Evolutionary conservation across 306 rosid species (phyloP).

Genomic region (Glycine latifolia): DNA sequence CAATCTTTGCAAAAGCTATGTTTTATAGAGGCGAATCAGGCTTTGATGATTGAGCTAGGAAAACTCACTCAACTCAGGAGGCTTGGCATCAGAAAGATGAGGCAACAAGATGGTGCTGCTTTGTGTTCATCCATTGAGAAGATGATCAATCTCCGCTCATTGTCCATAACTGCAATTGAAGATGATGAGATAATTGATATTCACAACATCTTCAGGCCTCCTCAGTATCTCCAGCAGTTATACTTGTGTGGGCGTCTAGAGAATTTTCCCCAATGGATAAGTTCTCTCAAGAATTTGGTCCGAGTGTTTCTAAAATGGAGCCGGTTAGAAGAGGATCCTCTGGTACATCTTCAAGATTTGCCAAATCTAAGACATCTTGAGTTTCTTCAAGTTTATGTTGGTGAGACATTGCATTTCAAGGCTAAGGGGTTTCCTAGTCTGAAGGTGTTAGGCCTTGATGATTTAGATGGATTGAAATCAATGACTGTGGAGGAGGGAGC

Average conservation of each 20-base stretch:
- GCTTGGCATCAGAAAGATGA: constrained; percentile 56
- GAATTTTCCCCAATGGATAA: constrained; percentile 59
- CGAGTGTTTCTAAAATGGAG: constrained; percentile 57
- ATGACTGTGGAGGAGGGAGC: constrained; percentile 67
- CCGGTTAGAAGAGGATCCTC: constrained; percentile 55
- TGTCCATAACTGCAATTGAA: constrained; percentile 49
- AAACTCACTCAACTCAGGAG: constrained; percentile 58
- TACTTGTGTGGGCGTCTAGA: constrained; percentile 57
- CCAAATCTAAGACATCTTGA: constrained; percentile 62
- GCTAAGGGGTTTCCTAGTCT: constrained; percentile 64
- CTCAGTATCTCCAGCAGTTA: constrained; percentile 53
- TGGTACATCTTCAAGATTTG: constrained; percentile 50
- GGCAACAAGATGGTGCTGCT: constrained; percentile 54
- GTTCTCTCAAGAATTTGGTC: constrained; percentile 40
- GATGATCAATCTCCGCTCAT: constrained; percentile 53
- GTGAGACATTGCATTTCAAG: constrained; percentile 60
- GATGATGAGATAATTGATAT: constrained; percentile 56
- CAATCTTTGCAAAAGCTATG: constrained; percentile 64
- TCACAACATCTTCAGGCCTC: constrained; percentile 55
- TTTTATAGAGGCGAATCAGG: constrained; percentile 58
- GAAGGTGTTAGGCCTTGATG: constrained; percentile 70
- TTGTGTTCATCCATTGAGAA: constrained; percentile 58
- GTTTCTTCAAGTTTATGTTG: constrained; percentile 61
- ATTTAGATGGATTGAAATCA: constrained; percentile 51
- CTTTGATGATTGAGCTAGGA: constrained; percentile 55